A percentile compares a stretch with the other conserved stretches of the same genome.
Evolutionary conservation across 805 yeast genomes (phyloP).

Genomic region (Hagleromyces aurorensis): DNA sequence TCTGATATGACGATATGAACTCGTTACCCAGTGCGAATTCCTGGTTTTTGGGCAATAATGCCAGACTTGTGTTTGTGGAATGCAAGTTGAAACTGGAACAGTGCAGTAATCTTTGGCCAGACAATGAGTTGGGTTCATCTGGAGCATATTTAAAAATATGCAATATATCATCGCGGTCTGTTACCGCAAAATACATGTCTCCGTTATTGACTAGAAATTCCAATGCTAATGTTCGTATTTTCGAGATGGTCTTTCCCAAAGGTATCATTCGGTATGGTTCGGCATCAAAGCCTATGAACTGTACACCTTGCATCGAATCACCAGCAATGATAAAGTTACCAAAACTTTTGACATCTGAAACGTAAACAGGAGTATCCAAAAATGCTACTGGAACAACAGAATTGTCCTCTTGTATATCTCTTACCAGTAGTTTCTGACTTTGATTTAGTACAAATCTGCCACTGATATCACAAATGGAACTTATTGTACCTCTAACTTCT

Average conservation of each 20-base stretch:
- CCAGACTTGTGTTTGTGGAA: slow-evolving; percentile 48
- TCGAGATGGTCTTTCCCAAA: slow-evolving; percentile 64
- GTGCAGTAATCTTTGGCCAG: slow-evolving; percentile 69
- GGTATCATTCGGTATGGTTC: slow-evolving; percentile 85
- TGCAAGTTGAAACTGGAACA: slow-evolving; percentile 67
- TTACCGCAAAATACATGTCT: slow-evolving; percentile 55
- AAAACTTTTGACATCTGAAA: slow-evolving; percentile 71
- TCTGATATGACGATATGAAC: slow-evolving; percentile 39
- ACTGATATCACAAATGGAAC: slow-evolving; percentile 67
- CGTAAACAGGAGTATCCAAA: slow-evolving; percentile 72
- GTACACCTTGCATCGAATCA: slow-evolving; percentile 62
- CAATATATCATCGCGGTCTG: slow-evolving; percentile 59
- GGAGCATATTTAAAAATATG: slow-evolving; percentile 85
- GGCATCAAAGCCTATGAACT: slow-evolving; percentile 85
- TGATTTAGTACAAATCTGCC: slow-evolving; percentile 81
- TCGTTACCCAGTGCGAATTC: slow-evolving; percentile 21
- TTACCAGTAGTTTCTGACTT: slow-evolving; percentile 69
- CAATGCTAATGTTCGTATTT: slow-evolving; percentile 45
- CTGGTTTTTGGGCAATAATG: slow-evolving; percentile 33
- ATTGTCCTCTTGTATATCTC: slow-evolving; percentile 81
- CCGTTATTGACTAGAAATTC: slow-evolving; percentile 72
- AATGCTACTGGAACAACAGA: slow-evolving; percentile 91
- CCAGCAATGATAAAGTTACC: slow-evolving; percentile 78
- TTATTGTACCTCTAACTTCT: slow-evolving; percentile 74
- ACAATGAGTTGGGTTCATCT: slow-evolving; percentile 73